Conservation (phyloP, 2,329 filamentous ascomycete genomes). For the Fusarium palustre region DNA sequence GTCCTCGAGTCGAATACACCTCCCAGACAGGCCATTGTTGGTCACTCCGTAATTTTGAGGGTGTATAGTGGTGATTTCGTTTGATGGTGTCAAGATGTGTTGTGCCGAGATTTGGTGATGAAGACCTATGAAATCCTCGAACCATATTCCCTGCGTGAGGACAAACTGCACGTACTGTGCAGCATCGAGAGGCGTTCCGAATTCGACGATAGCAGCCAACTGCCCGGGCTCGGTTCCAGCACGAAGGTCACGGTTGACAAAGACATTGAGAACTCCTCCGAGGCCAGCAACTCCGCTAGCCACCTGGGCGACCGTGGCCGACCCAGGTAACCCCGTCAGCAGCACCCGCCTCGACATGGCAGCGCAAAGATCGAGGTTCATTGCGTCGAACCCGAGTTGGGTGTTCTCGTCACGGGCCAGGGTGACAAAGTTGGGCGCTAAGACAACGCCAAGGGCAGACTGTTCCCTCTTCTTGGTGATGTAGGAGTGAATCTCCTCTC, state of each 20-base stretch:
- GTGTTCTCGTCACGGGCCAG: too few species aligned
- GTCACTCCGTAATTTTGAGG: neutral
- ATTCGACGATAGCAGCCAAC: conserved; percentile 33
- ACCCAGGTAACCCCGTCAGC: conserved; percentile 39
- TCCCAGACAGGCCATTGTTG: conserved; percentile 4
- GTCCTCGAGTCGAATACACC: conserved; percentile 24
- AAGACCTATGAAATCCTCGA: neutral
- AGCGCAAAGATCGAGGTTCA: too few species aligned
- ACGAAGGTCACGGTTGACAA: neutral
- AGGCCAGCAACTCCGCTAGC: conserved; percentile 31
- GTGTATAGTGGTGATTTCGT: neutral
- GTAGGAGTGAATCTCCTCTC: too few species aligned
- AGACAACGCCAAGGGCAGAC: too few species aligned
- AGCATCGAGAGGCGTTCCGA: neutral
- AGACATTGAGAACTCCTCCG: conserved; percentile 25
- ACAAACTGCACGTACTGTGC: neutral
- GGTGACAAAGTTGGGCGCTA: too few species aligned
- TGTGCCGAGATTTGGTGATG: neutral
- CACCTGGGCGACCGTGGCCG: conserved; percentile 27
- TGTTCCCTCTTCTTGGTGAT: too few species aligned
- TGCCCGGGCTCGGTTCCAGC: neutral
- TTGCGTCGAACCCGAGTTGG: too few species aligned
- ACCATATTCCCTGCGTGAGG: neutral
- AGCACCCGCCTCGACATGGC: conserved; percentile 40
- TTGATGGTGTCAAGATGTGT: neutral